Base-by-base conservation (phyloP, 23 red algal species). In the Gracilariopsis chorda region DNA sequence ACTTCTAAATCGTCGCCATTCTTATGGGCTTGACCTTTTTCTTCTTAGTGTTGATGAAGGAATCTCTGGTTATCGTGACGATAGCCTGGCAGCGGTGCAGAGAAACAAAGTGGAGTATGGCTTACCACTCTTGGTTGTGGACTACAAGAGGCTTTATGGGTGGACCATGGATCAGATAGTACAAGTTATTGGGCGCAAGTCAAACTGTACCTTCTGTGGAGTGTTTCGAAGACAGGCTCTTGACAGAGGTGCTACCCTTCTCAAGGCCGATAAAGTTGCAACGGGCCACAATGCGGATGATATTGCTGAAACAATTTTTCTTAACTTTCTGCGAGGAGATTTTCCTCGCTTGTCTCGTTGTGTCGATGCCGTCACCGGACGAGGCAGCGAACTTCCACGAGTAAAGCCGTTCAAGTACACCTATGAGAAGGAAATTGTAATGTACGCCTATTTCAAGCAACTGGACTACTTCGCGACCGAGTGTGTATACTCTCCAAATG, bases 251-350 rank as follows among this genome's bases (percentile, higher is more conserved):
- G 93, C 97, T 19, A 63, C 77, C 6, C 32, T 76, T 36, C 47
- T 93, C 27, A 42, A 80, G 27, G 97, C 97, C 19, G 80, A 94
- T 48, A 94, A 94, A 57, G 69, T 99, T 29, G 97, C 97, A 2
- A 99, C 97, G 3, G 97, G 97, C 33, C 97, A 99, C 78, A 99
- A 99, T 62, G 97, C 97, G 11, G 97, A 99, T 82, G 97, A 99
- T 49, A 93, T 99, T 61, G 97, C 97, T 11, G 97, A 99, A 51
- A 99, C 97, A 13, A 90, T 99, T 7, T 44, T 99, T 41, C 90
- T 99, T 9, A 99, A 99, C 57, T 80, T 99, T 37, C 48, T 99
- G 52, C 90, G 97, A 27, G 97, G 97, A 45, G 97, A 99, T 76
- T 90, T 90, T 75, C 78, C 87, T 1, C 84, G 97, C 3, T 49